Percentiles rank a stretch among this genome's conserved stretches.
phyloP scores from a whole-genome alignment of 2,329 filamentous ascomycete genomes.

The Colletotrichum falcatum region DNA sequence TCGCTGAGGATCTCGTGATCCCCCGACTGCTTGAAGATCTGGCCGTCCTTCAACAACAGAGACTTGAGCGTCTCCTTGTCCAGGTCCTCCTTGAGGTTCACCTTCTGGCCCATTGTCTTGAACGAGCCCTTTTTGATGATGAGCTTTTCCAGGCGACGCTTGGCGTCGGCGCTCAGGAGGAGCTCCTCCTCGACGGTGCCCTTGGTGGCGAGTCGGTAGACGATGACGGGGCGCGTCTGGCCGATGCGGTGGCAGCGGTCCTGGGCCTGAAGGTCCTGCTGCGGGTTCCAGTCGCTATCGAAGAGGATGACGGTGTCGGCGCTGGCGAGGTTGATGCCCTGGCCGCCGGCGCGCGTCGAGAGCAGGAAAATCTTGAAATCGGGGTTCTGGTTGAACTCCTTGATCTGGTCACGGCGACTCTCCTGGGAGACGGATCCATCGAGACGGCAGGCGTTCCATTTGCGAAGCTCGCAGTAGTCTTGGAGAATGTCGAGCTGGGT shows the following conservation, averaged over 20 bases:
- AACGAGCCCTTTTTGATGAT: slow-evolving; percentile 96
- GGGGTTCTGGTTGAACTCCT: slow-evolving; percentile 75
- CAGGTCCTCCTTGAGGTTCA: slow-evolving; percentile 64
- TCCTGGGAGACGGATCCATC: slow-evolving; percentile 87
- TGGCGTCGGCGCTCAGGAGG: slow-evolving; percentile 88
- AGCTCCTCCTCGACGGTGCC: slow-evolving; percentile 92
- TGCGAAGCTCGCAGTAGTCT: slow-evolving; percentile 85
- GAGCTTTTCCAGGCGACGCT: slow-evolving; percentile 90
- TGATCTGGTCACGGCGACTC: slow-evolving; percentile 77
- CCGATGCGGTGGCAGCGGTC: slow-evolving; percentile 96
- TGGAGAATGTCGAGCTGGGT: slow-evolving; percentile 92
- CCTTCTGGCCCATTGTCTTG: slow-evolving; percentile 74
- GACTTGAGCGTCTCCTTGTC: slow-evolving; percentile 71
- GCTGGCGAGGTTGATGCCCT: slow-evolving; percentile 92
- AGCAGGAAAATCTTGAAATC: slow-evolving; percentile 84
- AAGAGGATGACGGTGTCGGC: slow-evolving; percentile 95
- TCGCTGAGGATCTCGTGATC: slow-evolving; percentile 78
- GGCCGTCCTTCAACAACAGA: slow-evolving; percentile 78
- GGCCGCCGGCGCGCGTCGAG: slow-evolving; percentile 90
- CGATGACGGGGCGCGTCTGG: slow-evolving; percentile 89
- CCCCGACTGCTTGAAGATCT: slow-evolving; percentile 69
- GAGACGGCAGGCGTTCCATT: slow-evolving; percentile 88
- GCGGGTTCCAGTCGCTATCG: slow-evolving; percentile 93
- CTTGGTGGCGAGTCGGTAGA: slow-evolving; percentile 93
- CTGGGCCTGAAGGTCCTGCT: slow-evolving; percentile 96